Base-by-base conservation (phyloP, 164 flowering plant species). In the Santalum album region DNA sequence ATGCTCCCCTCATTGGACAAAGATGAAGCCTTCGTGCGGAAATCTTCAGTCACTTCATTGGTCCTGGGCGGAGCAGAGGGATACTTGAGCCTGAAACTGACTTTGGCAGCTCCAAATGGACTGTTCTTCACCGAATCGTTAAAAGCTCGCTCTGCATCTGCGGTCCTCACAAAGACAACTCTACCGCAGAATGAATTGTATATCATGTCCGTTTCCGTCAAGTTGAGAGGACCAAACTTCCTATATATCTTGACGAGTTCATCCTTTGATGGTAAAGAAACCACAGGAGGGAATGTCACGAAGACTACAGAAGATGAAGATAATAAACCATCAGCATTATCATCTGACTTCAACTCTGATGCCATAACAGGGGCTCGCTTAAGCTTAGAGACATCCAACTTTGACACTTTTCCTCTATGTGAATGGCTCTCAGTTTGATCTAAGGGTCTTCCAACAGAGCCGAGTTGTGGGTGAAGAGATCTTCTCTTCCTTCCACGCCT, bases 91-190 rank as follows among this genome's bases (percentile, higher is more conserved):
- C 16, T 10, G 56, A 64, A 72, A 21, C 7, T 67, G 21, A 59
- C 71, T 22, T 42, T 55, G 17, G 62, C 48, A 24, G 35, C 17
- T 15, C 62, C 68, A 45, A 75, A 78, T 4, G 76, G 74, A 29
- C 53, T 59, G 20, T n/a, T 26, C 15, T 32, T 56, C 21, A 52
- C 49, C 21, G 75, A 71, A 25, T 54, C 29, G 6, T 49, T 50
- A 40, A 65, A 70, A 53, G 86, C 82, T 46, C 35, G 36, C 56
- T 69, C 74, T 1, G 78, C 86, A 53, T 72, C 73, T 12, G 67
- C 65, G 20, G 51, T 50, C 36, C 49, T 63, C 17, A 25, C 11
- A 49, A 73, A 80, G 19, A 54, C 65, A 27, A 80, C 51, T 20
- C 56, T 66, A 25, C 71, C 78, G 20, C 60, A 43, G 49, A 29